Percentiles rank a stretch among this genome's conserved stretches.
phyloP scores from a whole-genome alignment of 306 rosid species.

The Castanopsis chinensis region DNA sequence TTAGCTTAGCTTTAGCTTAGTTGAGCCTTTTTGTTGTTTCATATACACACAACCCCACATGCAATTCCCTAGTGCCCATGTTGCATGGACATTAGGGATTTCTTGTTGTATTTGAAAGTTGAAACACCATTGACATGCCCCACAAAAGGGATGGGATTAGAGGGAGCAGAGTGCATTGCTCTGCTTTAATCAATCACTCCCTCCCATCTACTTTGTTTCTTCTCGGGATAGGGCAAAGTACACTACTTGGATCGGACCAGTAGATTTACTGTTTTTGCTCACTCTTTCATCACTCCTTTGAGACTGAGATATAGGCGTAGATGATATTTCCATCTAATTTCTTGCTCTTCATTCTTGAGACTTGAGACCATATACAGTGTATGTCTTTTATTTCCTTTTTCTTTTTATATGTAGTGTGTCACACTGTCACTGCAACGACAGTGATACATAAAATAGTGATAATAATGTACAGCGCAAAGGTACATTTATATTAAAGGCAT shows the following conservation, averaged over 20 bases:
- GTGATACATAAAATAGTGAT: too few species aligned
- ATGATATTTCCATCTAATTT: background rate
- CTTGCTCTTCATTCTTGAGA: background rate
- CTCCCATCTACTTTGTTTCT: background rate
- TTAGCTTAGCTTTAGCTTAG: background rate
- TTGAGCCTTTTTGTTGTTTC: too few species aligned
- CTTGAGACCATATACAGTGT: too few species aligned
- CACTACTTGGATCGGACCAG: constrained; percentile 12
- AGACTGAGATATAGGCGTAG: too few species aligned
- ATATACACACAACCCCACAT: constrained; percentile 7
- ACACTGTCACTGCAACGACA: too few species aligned
- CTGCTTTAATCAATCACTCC: constrained; percentile 2
- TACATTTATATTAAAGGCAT: too few species aligned
- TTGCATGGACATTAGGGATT: constrained; percentile 26
- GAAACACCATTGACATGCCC: constrained; percentile 14
- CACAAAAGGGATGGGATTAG: constrained; percentile 8
- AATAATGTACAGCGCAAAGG: too few species aligned
- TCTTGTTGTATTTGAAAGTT: constrained; percentile 17
- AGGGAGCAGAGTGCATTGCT: background rate
- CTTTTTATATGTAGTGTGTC: too few species aligned
- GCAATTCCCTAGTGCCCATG: background rate
- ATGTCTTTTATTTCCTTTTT: too few species aligned
- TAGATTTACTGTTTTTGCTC: background rate
- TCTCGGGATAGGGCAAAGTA: constrained; percentile 16
- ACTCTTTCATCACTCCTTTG: background rate